Percentiles rank a stretch among this genome's conserved stretches.
Conservation (phyloP, 2,329 filamentous ascomycete genomes). For the Colletotrichum siamense region DNA sequence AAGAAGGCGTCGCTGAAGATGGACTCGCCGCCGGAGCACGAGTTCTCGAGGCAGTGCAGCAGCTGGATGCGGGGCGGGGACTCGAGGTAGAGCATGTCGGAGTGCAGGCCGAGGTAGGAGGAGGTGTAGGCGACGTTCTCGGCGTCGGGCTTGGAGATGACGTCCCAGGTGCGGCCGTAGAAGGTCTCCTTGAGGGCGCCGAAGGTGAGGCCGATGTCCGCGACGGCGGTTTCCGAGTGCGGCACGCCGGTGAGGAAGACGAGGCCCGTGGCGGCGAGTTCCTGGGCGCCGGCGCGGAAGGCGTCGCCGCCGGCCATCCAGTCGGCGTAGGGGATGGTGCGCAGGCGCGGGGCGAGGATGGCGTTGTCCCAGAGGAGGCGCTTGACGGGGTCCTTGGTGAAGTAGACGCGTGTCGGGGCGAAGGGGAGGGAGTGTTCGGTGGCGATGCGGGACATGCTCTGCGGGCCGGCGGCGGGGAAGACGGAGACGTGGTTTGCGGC, state of each 20-base stretch:
- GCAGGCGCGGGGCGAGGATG: slow-evolving; percentile 45
- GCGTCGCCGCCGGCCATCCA: slow-evolving; percentile 68
- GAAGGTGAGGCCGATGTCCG: slow-evolving; percentile 72
- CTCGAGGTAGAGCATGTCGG: slow-evolving; percentile 88
- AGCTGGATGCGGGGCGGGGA: slow-evolving; percentile 84
- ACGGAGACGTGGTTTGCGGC: slow-evolving; percentile 37
- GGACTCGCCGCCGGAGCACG: slow-evolving; percentile 80
- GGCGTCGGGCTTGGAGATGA: slow-evolving; percentile 79
- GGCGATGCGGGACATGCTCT: slow-evolving; percentile 7
- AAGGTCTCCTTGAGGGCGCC: slow-evolving; percentile 85
- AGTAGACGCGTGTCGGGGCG: not conserved
- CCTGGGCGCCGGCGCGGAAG: slow-evolving; percentile 66
- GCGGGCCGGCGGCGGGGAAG: slow-evolving; percentile 35
- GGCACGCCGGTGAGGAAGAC: slow-evolving; percentile 81
- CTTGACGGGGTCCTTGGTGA: slow-evolving; percentile 25
- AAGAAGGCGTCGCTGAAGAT: slow-evolving; percentile 81
- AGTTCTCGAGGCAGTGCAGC: slow-evolving; percentile 87
- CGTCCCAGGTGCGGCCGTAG: slow-evolving; percentile 91
- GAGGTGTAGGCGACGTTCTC: slow-evolving; percentile 94
- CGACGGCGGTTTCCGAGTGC: slow-evolving; percentile 67
- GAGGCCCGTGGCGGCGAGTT: slow-evolving; percentile 72
- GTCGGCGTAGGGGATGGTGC: slow-evolving; percentile 70
- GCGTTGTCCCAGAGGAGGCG: slow-evolving; percentile 45
- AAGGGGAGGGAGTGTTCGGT: not conserved
- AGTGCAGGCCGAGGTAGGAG: slow-evolving; percentile 83